These are phyloP conservation scores for Volutella citrinella DNA, from an alignment of 2,329 filamentous ascomycete genomes.

Conservation along the genomic window DNA sequence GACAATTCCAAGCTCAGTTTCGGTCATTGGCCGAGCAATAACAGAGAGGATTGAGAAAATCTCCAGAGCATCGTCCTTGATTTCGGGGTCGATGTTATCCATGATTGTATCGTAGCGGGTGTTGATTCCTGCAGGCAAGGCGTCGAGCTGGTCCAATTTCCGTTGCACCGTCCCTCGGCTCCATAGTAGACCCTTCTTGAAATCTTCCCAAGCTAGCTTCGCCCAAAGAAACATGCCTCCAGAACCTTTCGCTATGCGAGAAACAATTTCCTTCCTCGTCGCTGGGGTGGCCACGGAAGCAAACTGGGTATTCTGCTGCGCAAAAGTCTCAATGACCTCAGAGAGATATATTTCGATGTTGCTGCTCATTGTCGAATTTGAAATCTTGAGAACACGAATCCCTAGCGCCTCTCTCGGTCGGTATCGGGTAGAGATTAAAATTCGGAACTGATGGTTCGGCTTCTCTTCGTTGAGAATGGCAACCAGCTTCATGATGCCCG, in stretches of 20 bases:
- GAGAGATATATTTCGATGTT: too few species aligned
- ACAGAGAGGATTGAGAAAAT: constrained; percentile 3
- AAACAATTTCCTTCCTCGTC: background rate
- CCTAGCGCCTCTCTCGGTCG: too few species aligned
- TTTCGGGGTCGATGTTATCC: background rate
- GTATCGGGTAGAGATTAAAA: too few species aligned
- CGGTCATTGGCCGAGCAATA: constrained; percentile 1
- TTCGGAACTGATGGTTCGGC: too few species aligned
- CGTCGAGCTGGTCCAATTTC: background rate
- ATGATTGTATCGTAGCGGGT: constrained; percentile 2
- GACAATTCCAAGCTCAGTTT: constrained; percentile 2
- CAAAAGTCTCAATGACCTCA: too few species aligned
- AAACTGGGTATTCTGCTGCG: too few species aligned
- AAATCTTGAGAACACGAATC: too few species aligned
- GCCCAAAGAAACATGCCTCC: constrained; percentile 6
- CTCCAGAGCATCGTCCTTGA: background rate
- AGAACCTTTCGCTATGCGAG: background rate
- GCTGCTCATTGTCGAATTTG: too few species aligned
- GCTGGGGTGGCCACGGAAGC: too few species aligned
- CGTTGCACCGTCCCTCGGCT: constrained; percentile 1
- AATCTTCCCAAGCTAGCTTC: constrained; percentile 4
- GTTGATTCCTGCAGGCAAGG: too few species aligned
- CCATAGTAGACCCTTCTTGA: constrained; percentile 2
- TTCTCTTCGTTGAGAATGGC: too few species aligned
- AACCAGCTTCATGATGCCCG: too few species aligned